A percentile compares a stretch with the other conserved stretches of the same genome.
Evolutionary conservation across 1,284 basidiomycete genomes (phyloP).

Genomic region (Phylloporus gajari): DNA sequence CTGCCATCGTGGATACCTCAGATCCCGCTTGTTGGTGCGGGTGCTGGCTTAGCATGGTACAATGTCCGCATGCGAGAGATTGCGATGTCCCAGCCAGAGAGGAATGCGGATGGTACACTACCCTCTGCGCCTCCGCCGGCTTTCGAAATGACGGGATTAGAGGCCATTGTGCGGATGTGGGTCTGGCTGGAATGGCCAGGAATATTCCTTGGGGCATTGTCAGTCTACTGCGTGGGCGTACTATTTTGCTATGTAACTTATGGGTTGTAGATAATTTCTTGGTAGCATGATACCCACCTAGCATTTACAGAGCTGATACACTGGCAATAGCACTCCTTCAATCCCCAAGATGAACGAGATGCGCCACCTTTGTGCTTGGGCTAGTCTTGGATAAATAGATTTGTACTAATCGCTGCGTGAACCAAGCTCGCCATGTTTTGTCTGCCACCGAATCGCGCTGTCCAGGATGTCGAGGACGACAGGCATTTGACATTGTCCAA

Average conservation of each 20-base stretch:
- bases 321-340: too few relatives aligned
- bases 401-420: background rate
- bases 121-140: constrained; percentile 32
- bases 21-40: constrained; percentile 66
- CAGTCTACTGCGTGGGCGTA: constrained; percentile 13
- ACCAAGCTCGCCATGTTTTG: constrained; percentile 10
- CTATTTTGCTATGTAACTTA: constrained; percentile 4
- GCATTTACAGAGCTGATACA: too few relatives aligned
- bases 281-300: background rate
- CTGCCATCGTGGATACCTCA: constrained; percentile 49
- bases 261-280: background rate
- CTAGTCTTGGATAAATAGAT: background rate
- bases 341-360: background rate
- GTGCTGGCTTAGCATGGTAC: constrained; percentile 69
- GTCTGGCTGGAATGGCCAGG: constrained; percentile 46
- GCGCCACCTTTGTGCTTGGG: background rate
- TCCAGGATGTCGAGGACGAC: constrained; percentile 7
- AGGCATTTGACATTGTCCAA: constrained; percentile 5
- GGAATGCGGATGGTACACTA: background rate
- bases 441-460: constrained; percentile 2
- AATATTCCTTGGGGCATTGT: constrained; percentile 8
- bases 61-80: constrained; percentile 60
- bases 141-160: constrained; percentile 49
- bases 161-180: constrained; percentile 56
- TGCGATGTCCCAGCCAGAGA: constrained; percentile 45